Conservation (phyloP, 1,139 yeast genomes). For the Yamadazyma triangularis region DNA sequence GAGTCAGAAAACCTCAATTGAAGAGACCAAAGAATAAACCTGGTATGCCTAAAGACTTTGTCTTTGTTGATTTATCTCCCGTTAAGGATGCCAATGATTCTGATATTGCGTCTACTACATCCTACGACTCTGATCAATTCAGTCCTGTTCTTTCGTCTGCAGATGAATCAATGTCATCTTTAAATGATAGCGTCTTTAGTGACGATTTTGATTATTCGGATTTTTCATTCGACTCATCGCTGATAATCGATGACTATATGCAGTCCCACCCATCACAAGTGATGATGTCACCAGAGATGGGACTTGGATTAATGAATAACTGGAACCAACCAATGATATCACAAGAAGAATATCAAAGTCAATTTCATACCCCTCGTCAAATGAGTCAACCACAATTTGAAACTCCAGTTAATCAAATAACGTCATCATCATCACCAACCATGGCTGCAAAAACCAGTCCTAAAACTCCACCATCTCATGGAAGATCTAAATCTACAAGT, state of each 20-base stretch:
- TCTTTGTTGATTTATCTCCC: constrained; percentile 53
- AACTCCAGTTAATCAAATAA: constrained; percentile 13
- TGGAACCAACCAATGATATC: neutral
- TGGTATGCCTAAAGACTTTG: constrained; percentile 50
- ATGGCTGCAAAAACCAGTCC: too few relatives aligned
- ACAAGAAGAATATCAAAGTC: constrained; percentile 3
- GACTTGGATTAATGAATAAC: constrained; percentile 8
- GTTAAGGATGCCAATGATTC: constrained; percentile 29
- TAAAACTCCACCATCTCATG: constrained; percentile 6
- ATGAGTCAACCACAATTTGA: constrained; percentile 6
- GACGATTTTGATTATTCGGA: constrained; percentile 12
- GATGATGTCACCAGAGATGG: constrained; percentile 6
- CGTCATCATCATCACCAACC: constrained; percentile 9
- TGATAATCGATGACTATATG: constrained; percentile 7
- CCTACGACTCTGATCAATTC: constrained; percentile 2
- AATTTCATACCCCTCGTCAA: constrained; percentile 4
- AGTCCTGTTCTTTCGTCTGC: constrained; percentile 11
- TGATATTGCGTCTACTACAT: too few relatives aligned
- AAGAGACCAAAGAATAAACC: constrained; percentile 50
- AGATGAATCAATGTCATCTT: constrained; percentile 9
- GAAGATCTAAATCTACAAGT: constrained; percentile 24
- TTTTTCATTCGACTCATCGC: constrained; percentile 2
- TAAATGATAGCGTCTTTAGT: neutral
- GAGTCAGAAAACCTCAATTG: constrained; percentile 42
- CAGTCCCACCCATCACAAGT: constrained; percentile 9